Evolutionary conservation across 2,329 filamentous ascomycete species (phyloP), one percentile per base, ranked within the genome.

Genomic region (Colletotrichum neosansevieriae): DNA sequence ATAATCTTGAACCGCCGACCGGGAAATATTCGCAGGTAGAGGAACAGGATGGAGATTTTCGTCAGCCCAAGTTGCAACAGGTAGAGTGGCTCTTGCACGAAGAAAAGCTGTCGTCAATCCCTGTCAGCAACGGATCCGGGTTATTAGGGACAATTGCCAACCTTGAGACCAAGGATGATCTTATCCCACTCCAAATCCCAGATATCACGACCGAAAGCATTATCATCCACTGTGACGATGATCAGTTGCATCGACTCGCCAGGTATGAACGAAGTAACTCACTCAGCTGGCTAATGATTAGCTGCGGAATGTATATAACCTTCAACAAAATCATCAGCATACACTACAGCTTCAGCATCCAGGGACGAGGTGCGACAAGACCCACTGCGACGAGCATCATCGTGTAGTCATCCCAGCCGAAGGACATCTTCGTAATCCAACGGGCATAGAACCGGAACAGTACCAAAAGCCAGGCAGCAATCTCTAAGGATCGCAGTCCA

Each of bases 1-100:
- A 54, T 54, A 6, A 32, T 54, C 6, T 44, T 54, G 38, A 62
- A 62, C 6, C 19, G 21, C 17, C 17, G 24, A 2, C 59, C 49
- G 11, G 59, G 59, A 12, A 62, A 62, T n/a, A 62, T 62, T 11
- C 59, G 49, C 11, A 62, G 40, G n/a, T 62, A 62, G 21, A 62
- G 36, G 17, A 62, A 56, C 2, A 62, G 10, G 7, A 62, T 56
- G 1, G 59, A 62, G 2, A 62, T 44, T n/a, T 62, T 62, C 1
- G 49, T 62, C 1, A 62, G 49, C 12, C 29, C 36, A 3, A 62
- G 12, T 12, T 62, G 49, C 7, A 54, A n/a, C 3, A 62, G 9
- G 15, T 62, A 62, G 24, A 62, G 49, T 10, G 59, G 49, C 19
- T 62, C 59, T 24, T 62, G 59, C 4, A 47, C 49, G 29, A 38